Percentiles rank a stretch among this genome's conserved stretches.
Conservation (phyloP, 352 stramenopile species). For the Thraustochytrium sp. region DNA sequence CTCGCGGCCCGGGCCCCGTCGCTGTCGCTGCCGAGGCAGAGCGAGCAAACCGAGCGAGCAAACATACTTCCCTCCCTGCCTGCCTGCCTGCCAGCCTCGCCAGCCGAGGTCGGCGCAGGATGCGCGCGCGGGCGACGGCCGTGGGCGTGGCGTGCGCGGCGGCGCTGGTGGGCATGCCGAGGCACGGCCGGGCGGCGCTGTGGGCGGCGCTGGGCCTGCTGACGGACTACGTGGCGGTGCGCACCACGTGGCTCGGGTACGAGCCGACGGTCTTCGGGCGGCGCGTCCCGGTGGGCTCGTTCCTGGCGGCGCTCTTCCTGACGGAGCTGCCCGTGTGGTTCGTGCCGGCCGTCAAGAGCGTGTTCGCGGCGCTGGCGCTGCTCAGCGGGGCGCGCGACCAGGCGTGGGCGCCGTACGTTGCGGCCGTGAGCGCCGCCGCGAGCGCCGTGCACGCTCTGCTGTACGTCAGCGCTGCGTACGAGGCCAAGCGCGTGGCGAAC, state of each 20-base stretch:
- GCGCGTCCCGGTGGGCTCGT: neutral
- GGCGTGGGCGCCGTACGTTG: neutral
- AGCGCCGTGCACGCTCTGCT: neutral
- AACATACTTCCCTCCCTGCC: no score
- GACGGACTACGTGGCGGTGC: neutral
- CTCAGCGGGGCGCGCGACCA: neutral
- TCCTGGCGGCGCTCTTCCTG: neutral
- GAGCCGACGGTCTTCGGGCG: neutral
- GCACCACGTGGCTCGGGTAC: neutral
- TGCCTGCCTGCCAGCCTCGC: no score
- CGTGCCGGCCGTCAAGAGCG: neutral
- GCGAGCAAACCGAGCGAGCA: no score
- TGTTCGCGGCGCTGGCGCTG: neutral
- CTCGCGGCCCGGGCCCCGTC: no score
- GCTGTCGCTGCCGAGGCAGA: no score
- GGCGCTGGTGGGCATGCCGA: no score
- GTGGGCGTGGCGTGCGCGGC: no score
- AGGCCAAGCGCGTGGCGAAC: neutral
- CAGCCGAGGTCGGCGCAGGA: no score
- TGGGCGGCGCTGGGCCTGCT: neutral
- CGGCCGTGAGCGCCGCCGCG: no score
- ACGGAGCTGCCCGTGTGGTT: neutral
- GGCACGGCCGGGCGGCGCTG: no score
- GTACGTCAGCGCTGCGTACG: neutral
- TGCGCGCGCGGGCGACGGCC: no score